These are phyloP conservation scores for Clavulina sp. DNA, from an alignment of 768 basidiomycete genomes.

Conservation along the genomic window DNA sequence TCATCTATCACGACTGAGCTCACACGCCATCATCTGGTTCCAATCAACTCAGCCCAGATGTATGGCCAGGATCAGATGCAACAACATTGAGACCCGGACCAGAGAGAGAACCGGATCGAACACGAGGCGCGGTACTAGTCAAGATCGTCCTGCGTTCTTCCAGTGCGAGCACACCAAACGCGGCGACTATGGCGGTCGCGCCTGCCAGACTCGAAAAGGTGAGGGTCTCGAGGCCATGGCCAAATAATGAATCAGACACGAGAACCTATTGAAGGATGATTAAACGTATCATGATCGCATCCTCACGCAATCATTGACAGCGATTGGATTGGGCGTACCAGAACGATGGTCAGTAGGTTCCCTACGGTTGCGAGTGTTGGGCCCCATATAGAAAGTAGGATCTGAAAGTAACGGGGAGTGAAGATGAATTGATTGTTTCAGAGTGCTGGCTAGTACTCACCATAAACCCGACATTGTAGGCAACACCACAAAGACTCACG, in stretches of 20 bases:
- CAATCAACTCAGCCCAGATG: too few species aligned
- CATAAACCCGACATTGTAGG: constrained; percentile 81
- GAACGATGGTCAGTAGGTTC: constrained; percentile 83
- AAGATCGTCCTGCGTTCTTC: too few species aligned
- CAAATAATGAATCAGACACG: constrained; percentile 58
- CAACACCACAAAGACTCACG: constrained; percentile 51
- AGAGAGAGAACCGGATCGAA: too few species aligned
- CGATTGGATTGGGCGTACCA: too few species aligned
- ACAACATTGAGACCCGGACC: too few species aligned
- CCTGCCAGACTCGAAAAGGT: constrained; percentile 62
- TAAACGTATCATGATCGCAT: too few species aligned
- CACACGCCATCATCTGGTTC: too few species aligned
- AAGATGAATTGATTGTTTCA: background rate
- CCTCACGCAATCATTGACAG: too few species aligned
- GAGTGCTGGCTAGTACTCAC: constrained; percentile 22
- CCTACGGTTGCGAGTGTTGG: constrained; percentile 79
- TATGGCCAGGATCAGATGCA: too few species aligned
- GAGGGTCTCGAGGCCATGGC: constrained; percentile 39
- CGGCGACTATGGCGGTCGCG: constrained; percentile 58
- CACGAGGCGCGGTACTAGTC: too few species aligned
- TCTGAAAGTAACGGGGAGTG: constrained; percentile 24
- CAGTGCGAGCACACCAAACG: constrained; percentile 63
- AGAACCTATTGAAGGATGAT: too few species aligned
- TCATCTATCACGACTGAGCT: too few species aligned
- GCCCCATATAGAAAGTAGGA: constrained; percentile 72